Evolutionary conservation across 2,329 filamentous ascomycete species (phyloP).

Genomic region (Epichloe uncinata): DNA sequence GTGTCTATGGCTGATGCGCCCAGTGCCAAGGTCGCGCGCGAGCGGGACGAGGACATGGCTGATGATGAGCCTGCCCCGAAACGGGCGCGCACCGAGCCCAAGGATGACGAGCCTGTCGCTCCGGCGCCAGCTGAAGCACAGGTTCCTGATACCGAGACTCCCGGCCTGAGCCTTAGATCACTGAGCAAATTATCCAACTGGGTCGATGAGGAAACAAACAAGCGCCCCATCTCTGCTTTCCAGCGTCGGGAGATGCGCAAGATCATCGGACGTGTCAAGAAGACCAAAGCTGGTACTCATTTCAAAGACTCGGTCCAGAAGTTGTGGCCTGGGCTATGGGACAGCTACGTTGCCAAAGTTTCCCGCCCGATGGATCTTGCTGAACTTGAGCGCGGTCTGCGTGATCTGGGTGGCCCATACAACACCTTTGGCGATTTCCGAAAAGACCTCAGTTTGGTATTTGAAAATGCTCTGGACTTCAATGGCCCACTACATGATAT

Average conservation of each 20-base stretch:
- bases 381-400: slow-evolving; percentile 70
- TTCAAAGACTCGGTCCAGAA: slow-evolving; percentile 70
- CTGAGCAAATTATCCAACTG: slow-evolving; percentile 24
- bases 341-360: slow-evolving; percentile 55
- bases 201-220: slow-evolving; percentile 29
- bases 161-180: slow-evolving; percentile 6
- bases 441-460: slow-evolving; percentile 62
- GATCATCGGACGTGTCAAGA: slow-evolving; percentile 63
- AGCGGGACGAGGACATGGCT: slow-evolving; percentile 60
- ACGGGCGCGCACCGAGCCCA: slow-evolving; percentile 59
- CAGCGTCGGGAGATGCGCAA: slow-evolving; percentile 51
- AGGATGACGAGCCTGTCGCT: slow-evolving; percentile 22
- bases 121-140: slow-evolving; percentile 6
- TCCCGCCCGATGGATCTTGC: slow-evolving; percentile 72
- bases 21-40: slow-evolving; percentile 52
- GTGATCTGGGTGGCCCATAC: slow-evolving; percentile 48
- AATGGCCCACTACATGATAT: slow-evolving; percentile 70
- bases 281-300: slow-evolving; percentile 64
- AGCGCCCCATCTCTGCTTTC: slow-evolving; percentile 39
- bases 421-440: slow-evolving; percentile 57
- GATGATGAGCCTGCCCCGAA: slow-evolving; percentile 61
- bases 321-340: slow-evolving; percentile 62
- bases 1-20: slow-evolving; percentile 42
- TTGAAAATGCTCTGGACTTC: slow-evolving; percentile 67
- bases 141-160: slow-evolving; percentile 4